Evolutionary conservation across 2,329 filamentous ascomycete species (phyloP), one percentile per base, ranked within the genome.

Genomic region (Zasmidium citrigriseum): DNA sequence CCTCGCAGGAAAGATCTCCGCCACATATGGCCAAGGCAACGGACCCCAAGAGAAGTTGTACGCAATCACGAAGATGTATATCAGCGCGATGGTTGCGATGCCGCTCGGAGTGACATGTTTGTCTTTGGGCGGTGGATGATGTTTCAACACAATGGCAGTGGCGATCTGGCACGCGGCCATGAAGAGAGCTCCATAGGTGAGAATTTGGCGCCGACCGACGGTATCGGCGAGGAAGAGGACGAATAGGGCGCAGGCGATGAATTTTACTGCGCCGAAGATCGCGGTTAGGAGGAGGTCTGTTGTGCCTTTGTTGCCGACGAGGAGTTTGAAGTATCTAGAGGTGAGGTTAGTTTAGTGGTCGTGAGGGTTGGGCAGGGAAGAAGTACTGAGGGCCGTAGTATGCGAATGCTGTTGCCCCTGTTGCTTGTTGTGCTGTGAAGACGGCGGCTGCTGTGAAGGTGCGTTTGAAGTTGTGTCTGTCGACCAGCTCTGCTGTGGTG

Each of bases 21-120:
- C 57, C 2, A 60, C 58, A 46, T 60, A 60, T n/a, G 58, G 58
- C 58, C 58, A 60, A 7, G 58, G 77, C 2, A 83, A 73, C 1
- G 80, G 80, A 1, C 81, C 81, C 80, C 80, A 83, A 0, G 76
- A 79, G 49, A 80, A 77, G 45, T 80, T 80, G 67, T 82, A 84
- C 1, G 73, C 77, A 68, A 83, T 78, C 23, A 84, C 80, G 58
- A 81, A 81, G 3, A 84, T 72, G 65, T 84, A 85, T 54, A 85
- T 84, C 12, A 85, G 70, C 0, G 78, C 77, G 1, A 85, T 74
- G 0, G 80, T 85, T 2, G 77, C 77, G 27, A 83, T 80, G 0
- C 78, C 80, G 1, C 76, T 59, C n/a, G 57, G 55, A 1, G 70
- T 70, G 20, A 73, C 67, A 22, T 62, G 57, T 24, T 4, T 10